These are phyloP conservation scores for Solanum infundibuliforme DNA, from an alignment of 257 asterid genomes.

Conservation along the genomic window DNA sequence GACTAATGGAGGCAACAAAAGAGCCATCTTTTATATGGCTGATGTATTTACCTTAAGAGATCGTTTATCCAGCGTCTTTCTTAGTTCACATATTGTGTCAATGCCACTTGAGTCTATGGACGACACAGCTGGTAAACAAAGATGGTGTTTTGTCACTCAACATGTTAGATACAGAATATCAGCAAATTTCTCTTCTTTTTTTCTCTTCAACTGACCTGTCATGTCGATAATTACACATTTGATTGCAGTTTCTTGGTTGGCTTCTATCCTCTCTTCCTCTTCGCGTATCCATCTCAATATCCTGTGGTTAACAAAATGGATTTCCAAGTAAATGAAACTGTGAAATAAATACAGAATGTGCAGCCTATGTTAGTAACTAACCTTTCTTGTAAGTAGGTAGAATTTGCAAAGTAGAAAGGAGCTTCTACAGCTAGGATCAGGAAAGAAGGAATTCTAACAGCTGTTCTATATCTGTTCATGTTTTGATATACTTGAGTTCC, in stretches of 20 bases:
- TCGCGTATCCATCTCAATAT: constrained; percentile 74
- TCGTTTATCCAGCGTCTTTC: constrained; percentile 47
- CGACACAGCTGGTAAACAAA: constrained; percentile 61
- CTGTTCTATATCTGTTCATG: constrained; percentile 54
- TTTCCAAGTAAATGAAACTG: neutral
- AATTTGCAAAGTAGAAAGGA: constrained; percentile 83
- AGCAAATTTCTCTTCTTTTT: neutral
- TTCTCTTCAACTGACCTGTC: constrained; percentile 44
- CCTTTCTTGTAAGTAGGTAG: constrained; percentile 90
- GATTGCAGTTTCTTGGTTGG: constrained; percentile 29
- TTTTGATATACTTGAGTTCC: constrained; percentile 77
- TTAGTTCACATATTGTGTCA: constrained; percentile 59
- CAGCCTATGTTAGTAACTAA: neutral
- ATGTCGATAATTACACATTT: constrained; percentile 80
- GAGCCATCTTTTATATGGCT: neutral
- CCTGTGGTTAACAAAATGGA: constrained; percentile 25
- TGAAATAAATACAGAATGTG: neutral
- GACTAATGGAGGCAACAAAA: neutral
- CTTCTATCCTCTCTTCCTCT: constrained; percentile 70
- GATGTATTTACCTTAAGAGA: constrained; percentile 54
- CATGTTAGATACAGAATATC: neutral
- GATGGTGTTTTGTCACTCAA: neutral
- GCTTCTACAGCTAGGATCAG: constrained; percentile 64
- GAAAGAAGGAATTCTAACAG: constrained; percentile 61
- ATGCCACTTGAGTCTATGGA: constrained; percentile 86